Conservation (phyloP, 441 rosid species). For the Croton setiger region DNA sequence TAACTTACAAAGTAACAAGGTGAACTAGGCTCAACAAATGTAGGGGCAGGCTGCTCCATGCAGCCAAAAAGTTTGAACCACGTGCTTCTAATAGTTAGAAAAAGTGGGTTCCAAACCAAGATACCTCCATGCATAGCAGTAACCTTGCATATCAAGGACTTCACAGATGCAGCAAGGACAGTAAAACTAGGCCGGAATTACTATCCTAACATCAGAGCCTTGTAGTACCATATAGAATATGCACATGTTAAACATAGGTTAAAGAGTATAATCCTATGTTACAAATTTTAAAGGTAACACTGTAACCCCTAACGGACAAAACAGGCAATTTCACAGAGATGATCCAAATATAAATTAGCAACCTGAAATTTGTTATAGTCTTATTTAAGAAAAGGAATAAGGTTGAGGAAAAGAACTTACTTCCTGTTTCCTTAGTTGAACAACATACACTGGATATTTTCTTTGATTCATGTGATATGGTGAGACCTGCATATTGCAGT, state of each 20-base stretch:
- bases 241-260: neutral
- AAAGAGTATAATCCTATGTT: neutral
- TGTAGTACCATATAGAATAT: neutral
- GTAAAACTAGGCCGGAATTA: neutral
- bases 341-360: neutral
- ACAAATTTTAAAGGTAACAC: neutral
- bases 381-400: neutral
- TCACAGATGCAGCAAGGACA: neutral
- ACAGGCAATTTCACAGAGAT: neutral
- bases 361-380: neutral
- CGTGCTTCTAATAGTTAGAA: neutral
- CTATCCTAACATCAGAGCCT: neutral
- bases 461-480: slow-evolving; percentile 28
- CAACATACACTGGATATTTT: slow-evolving; percentile 32
- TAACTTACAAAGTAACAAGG: neutral
- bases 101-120: neutral
- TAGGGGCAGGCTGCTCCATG: neutral
- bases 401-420: slow-evolving; percentile 34
- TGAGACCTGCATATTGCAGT: slow-evolving; percentile 39
- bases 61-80: neutral
- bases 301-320: neutral
- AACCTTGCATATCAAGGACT: neutral
- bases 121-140: neutral
- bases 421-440: slow-evolving; percentile 31
- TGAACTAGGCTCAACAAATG: neutral